phyloP scores from a whole-genome alignment of 78 protist genomes.

The Pelomyxa schiedti region DNA sequence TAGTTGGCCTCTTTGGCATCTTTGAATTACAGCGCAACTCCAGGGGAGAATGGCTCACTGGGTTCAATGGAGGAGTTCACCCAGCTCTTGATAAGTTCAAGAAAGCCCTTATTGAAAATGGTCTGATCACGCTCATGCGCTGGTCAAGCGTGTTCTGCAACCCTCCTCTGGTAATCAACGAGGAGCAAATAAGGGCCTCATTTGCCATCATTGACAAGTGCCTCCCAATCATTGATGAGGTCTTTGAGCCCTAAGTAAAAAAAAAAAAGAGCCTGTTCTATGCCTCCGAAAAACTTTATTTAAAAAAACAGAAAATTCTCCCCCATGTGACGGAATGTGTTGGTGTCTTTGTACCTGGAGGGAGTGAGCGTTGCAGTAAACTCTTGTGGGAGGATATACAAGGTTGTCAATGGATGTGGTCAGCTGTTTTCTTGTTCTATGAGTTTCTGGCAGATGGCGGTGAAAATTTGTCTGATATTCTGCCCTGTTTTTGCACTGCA shows the following conservation, averaged over 20 bases:
- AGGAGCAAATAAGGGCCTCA: constrained; percentile 23
- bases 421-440: no score
- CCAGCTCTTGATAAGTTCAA: constrained; percentile 31
- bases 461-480: no score
- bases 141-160: constrained; percentile 21
- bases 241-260: constrained; percentile 30
- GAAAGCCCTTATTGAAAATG: constrained; percentile 15
- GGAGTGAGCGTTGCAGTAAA: no score
- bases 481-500: no score
- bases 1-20: constrained; percentile 40
- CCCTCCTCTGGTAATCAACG: constrained; percentile 47
- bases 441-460: no score
- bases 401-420: no score
- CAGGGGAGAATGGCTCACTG: constrained; percentile 27
- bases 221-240: constrained; percentile 30
- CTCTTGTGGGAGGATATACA: no score
- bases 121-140: constrained; percentile 38
- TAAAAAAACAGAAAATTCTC: no score
- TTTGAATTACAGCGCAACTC: constrained; percentile 37
- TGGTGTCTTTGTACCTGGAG: no score
- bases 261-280: neutral
- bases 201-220: constrained; percentile 31
- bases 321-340: no score
- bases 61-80: constrained; percentile 32
- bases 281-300: no score